These are phyloP conservation scores for Purpureocillium lavendulum DNA, from an alignment of 2,329 filamentous ascomycete genomes.

Conservation along the genomic window DNA sequence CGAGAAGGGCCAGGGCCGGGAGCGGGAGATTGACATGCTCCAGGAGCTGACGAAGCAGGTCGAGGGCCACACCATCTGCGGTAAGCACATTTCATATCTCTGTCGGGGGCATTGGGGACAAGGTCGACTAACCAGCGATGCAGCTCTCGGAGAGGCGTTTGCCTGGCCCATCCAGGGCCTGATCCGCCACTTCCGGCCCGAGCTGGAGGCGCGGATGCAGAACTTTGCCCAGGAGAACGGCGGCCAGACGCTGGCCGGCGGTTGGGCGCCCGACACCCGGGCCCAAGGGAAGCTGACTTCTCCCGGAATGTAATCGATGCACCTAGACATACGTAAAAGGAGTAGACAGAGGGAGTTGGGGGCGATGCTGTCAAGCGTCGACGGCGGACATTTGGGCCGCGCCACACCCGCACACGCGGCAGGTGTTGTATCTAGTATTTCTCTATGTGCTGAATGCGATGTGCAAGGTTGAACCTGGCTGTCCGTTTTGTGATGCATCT, in stretches of 20 bases:
- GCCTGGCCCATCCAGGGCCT: slow-evolving; percentile 98
- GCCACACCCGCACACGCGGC: slow-evolving; percentile 13
- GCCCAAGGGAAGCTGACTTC: slow-evolving; percentile 77
- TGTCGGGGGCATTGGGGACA: too few relatives aligned
- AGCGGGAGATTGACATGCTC: slow-evolving; percentile 97
- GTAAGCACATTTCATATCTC: slow-evolving; percentile 36
- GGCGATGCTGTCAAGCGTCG: slow-evolving; percentile 2
- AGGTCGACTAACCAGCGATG: too few relatives aligned
- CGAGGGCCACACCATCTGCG: slow-evolving; percentile 97
- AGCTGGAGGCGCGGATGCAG: slow-evolving; percentile 85
- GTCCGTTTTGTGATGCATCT: slow-evolving; percentile 12
- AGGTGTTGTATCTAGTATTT: slow-evolving; percentile 11
- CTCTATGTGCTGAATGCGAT: slow-evolving; percentile 4
- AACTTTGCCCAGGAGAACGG: slow-evolving; percentile 67
- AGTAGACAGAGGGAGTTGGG: slow-evolving; percentile 2
- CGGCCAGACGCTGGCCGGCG: slow-evolving; percentile 71
- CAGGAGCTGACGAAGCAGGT: slow-evolving; percentile 99
- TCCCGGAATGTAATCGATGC: slow-evolving; percentile 68
- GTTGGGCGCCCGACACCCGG: slow-evolving; percentile 69
- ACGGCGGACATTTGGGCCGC: slow-evolving; percentile 10
- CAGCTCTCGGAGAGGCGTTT: slow-evolving; percentile 90
- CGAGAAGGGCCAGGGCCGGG: slow-evolving; percentile 79
- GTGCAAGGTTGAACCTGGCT: slow-evolving; percentile 13
- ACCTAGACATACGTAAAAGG: not conserved
- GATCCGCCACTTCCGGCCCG: slow-evolving; percentile 95